These are phyloP conservation scores for Cicer yamashitae DNA, from an alignment of 306 rosid genomes.

Conservation along the genomic window DNA sequence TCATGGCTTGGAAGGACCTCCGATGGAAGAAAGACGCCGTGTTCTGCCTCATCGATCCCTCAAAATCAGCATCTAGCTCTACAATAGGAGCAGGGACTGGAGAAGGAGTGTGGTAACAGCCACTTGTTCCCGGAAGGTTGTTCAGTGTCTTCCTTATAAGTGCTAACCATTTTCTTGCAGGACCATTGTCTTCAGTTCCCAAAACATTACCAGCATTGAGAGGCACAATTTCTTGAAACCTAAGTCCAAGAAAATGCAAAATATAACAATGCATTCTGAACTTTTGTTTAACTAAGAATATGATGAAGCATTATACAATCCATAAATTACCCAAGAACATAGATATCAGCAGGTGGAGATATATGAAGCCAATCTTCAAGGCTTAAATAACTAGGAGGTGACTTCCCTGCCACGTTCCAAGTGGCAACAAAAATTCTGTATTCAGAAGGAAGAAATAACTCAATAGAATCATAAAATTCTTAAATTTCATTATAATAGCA, in stretches of 20 bases:
- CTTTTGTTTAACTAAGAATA: conserved; percentile 12
- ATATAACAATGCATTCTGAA: conserved; percentile 20
- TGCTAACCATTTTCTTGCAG: conserved; percentile 93
- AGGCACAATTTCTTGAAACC: conserved; percentile 99
- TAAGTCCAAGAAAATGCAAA: conserved; percentile 45
- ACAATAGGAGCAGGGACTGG: conserved; percentile 88
- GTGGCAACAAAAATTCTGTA: conserved; percentile 87
- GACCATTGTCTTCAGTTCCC: conserved; percentile 98
- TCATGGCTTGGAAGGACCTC: conserved; percentile 89
- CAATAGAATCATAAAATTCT: conserved; percentile 15
- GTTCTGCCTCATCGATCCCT: conserved; percentile 85
- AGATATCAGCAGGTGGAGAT: conserved; percentile 90
- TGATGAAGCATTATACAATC: conserved; percentile 12
- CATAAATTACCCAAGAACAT: conserved; percentile 85
- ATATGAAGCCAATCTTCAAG: conserved; percentile 99
- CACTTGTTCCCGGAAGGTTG: conserved; percentile 87
- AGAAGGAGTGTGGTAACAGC: conserved; percentile 75
- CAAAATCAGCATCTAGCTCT: conserved; percentile 87
- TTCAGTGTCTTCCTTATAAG: conserved; percentile 87
- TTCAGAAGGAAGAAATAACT: conserved; percentile 35
- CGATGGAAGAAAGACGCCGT: conserved; percentile 85
- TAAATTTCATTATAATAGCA: not conserved
- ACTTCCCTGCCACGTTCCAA: conserved; percentile 98
- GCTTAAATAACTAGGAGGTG: conserved; percentile 85
- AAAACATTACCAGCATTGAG: conserved; percentile 98